Base-by-base conservation (phyloP, 352 stramenopile genomes). In the Globisporangium acanthophoron region DNA sequence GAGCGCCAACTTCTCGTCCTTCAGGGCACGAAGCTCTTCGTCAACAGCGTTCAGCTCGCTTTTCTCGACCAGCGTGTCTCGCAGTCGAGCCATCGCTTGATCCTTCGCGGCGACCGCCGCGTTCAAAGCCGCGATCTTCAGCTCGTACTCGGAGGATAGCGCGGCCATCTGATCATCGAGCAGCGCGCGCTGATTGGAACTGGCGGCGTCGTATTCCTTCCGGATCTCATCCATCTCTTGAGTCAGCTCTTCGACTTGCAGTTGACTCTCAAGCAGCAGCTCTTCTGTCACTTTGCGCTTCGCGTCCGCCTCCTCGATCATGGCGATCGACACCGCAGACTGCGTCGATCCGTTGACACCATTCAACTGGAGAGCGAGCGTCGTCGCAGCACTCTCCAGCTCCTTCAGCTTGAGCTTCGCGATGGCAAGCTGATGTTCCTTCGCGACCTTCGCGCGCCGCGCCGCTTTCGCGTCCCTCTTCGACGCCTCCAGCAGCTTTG, bases 371-470 rank as follows among this genome's bases (percentile, higher is more conserved):
- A 33, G n/a, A 9, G 21, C 18, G 41, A 56, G 37, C 18, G 61
- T 59, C 29, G 66, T 58, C 8, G 61, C 65, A 12, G 76, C 71
- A 12, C 72, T 70, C 33, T 92, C 78, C 63, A 88, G 73, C 56
- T 88, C 75, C 29, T 76, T 75, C 31, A 92, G 49, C 58, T 77
- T 80, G 33, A 88, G 58, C 49, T 85, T 81, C 1, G 78, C 68
- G 49, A 88, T 56, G 20, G 74, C 71, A 21, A 91, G 58, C 31
- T 88, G 76, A 20, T 88, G 78, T 21, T 89, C 74, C 56, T 88
- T 91, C 1, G 71, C 76, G 21, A 75, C 71, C 68, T 83, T 87
- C 7, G 69, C 67, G 24, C 71, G 78, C 35, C 67, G 62, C 12
- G 82, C 57, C 16, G 69, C 66, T 56, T 80, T 85, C 0, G 70